phyloP scores from a whole-genome alignment of 768 basidiomycete genomes.

The Pisolithus microcarpus region DNA sequence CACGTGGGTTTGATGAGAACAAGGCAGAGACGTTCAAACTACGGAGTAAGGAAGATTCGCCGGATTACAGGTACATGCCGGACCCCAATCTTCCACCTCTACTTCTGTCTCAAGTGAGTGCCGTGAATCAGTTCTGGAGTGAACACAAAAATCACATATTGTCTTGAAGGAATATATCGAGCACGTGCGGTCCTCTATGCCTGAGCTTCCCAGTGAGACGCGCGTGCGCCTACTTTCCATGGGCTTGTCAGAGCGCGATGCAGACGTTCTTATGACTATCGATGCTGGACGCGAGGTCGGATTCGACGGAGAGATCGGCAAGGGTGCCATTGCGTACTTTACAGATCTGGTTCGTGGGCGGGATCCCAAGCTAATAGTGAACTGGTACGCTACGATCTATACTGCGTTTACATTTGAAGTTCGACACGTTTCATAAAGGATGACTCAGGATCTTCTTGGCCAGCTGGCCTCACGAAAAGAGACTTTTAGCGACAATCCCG shows the following conservation, averaged over 20 bases:
- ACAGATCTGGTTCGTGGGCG: constrained; percentile 52
- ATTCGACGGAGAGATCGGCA: constrained; percentile 48
- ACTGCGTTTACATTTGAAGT: background rate
- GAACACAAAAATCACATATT: background rate
- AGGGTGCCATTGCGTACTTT: constrained; percentile 71
- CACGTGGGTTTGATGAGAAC: constrained; percentile 82
- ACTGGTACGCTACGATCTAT: constrained; percentile 55
- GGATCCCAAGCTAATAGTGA: constrained; percentile 66
- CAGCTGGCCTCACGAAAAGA: constrained; percentile 56
- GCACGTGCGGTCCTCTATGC: constrained; percentile 45
- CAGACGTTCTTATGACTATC: constrained; percentile 68
- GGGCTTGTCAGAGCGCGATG: constrained; percentile 55
- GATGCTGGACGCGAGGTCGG: constrained; percentile 58
- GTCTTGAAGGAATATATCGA: constrained; percentile 55
- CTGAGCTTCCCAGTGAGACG: constrained; percentile 68
- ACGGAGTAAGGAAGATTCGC: constrained; percentile 87
- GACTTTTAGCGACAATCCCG: constrained; percentile 50
- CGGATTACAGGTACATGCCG: constrained; percentile 97
- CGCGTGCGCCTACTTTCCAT: constrained; percentile 49
- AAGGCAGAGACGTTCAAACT: constrained; percentile 75
- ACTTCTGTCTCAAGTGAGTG: constrained; percentile 42
- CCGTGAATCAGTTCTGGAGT: background rate
- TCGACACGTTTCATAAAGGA: constrained; percentile 43
- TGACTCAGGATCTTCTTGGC: constrained; percentile 82
- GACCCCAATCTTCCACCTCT: constrained; percentile 87